Conservation (phyloP, 495 filamentous ascomycete species). For the Xylaria bambusicola region DNA sequence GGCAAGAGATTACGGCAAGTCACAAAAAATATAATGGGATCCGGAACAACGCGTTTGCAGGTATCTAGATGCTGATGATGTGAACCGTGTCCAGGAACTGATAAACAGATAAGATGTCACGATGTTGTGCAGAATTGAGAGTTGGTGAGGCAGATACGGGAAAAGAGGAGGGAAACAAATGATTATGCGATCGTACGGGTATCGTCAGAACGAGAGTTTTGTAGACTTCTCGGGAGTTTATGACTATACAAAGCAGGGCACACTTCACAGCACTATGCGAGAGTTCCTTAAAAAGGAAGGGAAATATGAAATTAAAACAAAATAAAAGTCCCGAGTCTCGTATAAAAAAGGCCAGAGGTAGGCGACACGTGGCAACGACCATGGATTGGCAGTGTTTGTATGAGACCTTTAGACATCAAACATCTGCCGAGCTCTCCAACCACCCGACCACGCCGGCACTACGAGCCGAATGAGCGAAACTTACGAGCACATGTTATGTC, state of each 20-base stretch:
- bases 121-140: too few relatives aligned
- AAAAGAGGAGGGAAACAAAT: too few relatives aligned
- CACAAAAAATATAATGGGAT: constrained; percentile 50
- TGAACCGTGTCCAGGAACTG: constrained; percentile 33
- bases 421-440: constrained; percentile 18
- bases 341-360: background rate
- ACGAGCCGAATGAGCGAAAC: constrained; percentile 7
- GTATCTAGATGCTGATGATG: constrained; percentile 44
- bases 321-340: background rate
- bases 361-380: background rate
- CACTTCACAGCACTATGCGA: background rate
- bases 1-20: constrained; percentile 39
- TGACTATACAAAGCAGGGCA: background rate
- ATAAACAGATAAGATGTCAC: too few relatives aligned
- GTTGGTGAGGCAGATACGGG: constrained; percentile 17
- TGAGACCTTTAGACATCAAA: background rate
- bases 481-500: background rate
- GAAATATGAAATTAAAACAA: too few relatives aligned
- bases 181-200: too few relatives aligned
- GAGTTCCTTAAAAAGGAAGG: background rate
- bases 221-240: background rate
- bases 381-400: background rate
- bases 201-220: too few relatives aligned
- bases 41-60: constrained; percentile 43
- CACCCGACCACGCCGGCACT: constrained; percentile 11